phyloP scores from a whole-genome alignment of 129 eudicot genomes.

The Flaveria linearis region DNA sequence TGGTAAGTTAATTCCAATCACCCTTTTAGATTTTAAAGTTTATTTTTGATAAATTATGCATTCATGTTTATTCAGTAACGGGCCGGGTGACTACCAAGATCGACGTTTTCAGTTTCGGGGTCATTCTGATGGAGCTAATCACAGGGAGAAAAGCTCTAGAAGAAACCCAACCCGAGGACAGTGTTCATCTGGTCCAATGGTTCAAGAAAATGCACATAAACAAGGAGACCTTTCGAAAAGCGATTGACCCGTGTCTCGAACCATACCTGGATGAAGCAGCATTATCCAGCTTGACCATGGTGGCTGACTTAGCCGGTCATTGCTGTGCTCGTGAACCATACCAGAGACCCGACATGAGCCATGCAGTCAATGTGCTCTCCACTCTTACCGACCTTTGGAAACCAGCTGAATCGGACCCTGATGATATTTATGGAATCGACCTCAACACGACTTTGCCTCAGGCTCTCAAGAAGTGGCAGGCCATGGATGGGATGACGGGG shows the following conservation, averaged over 20 bases:
- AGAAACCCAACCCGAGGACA: constrained; percentile 61
- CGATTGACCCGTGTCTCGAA: constrained; percentile 67
- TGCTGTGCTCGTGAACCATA: constrained; percentile 85
- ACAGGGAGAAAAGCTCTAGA: constrained; percentile 80
- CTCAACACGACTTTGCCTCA: constrained; percentile 67
- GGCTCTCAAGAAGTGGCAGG: constrained; percentile 85
- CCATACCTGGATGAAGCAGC: constrained; percentile 50
- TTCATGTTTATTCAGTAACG: constrained; percentile 45
- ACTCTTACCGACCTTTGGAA: constrained; percentile 78
- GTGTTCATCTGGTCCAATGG: constrained; percentile 78
- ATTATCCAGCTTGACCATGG: constrained; percentile 56
- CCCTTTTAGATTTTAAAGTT: not conserved
- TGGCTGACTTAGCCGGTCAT: constrained; percentile 87
- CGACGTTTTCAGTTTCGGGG: constrained; percentile 96
- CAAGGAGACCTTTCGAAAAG: constrained; percentile 59
- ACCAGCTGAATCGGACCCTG: constrained; percentile 65
- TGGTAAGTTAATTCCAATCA: not conserved
- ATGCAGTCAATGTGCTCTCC: constrained; percentile 72
- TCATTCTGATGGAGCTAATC: constrained; percentile 79
- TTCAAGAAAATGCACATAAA: constrained; percentile 68
- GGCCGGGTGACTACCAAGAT: constrained; percentile 83
- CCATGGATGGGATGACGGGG: constrained; percentile 61
- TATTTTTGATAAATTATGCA: not conserved
- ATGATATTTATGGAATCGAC: constrained; percentile 59
- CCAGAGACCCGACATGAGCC: constrained; percentile 93